A percentile compares a stretch with the other conserved stretches of the same genome.
phyloP scores from a whole-genome alignment of 208 protist species.

The Perkinsela sp. region DNA sequence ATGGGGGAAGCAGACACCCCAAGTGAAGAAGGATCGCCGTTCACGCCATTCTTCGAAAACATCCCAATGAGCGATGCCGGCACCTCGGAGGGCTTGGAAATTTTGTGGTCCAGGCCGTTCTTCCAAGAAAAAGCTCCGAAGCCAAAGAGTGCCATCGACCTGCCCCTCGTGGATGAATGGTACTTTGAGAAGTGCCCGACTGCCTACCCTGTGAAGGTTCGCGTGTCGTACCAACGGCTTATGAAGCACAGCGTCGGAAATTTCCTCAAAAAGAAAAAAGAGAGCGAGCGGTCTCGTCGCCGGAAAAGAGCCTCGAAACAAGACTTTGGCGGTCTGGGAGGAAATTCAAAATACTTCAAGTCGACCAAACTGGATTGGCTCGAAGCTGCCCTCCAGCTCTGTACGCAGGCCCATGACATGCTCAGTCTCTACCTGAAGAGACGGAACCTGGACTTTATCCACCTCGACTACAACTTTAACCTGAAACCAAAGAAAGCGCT shows the following conservation, averaged over 20 bases:
- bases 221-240: constrained; percentile 97
- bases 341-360: constrained; percentile 96
- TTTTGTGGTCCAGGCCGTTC: constrained; percentile 88
- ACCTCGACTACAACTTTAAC: constrained; percentile 99
- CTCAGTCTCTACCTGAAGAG: constrained; percentile 98
- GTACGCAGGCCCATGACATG: constrained; percentile 99
- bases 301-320: constrained; percentile 16
- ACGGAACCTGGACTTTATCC: constrained; percentile 98
- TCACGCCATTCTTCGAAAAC: constrained; percentile 43
- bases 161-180: constrained; percentile 95
- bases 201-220: constrained; percentile 67
- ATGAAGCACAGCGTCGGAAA: constrained; percentile 98
- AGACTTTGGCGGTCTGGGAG: constrained; percentile 64
- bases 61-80: constrained; percentile 65
- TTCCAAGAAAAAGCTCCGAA: constrained; percentile 81
- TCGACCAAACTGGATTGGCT: constrained; percentile 98
- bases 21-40: constrained; percentile 10
- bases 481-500: constrained; percentile 99
- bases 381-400: constrained; percentile 97
- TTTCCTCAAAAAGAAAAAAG: constrained; percentile 42
- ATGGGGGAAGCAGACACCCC: constrained; percentile 16
- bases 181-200: constrained; percentile 54
- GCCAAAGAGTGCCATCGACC: constrained; percentile 82
- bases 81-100: constrained; percentile 73
- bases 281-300: constrained; percentile 5